A percentile compares a stretch with the other conserved stretches of the same genome.
phyloP scores from a whole-genome alignment of 2,329 filamentous ascomycete genomes.

The Venturiaceae sp. region DNA sequence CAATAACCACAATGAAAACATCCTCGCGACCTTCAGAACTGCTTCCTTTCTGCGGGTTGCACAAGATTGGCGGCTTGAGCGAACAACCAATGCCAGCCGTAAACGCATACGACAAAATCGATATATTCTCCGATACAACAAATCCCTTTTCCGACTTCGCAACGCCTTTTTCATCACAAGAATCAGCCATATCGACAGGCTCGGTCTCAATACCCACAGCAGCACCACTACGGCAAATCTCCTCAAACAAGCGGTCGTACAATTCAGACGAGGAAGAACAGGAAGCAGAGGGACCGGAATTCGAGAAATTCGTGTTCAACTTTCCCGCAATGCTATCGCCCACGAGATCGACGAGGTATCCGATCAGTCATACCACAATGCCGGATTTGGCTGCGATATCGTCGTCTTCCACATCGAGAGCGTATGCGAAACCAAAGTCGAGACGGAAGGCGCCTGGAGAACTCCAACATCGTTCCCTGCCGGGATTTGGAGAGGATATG shows the following conservation, averaged over 20 bases:
- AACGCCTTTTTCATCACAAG: constrained; percentile 20
- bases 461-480: constrained; percentile 24
- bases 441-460: constrained; percentile 17
- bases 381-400: constrained; percentile 5
- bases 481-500: constrained; percentile 19
- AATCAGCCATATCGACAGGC: constrained; percentile 17
- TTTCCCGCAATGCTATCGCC: not conserved
- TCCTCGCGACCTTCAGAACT: constrained; percentile 45
- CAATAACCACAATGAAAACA: not conserved
- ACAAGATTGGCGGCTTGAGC: constrained; percentile 61
- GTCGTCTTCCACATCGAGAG: not conserved
- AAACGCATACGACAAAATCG: constrained; percentile 13
- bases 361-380: constrained; percentile 11
- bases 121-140: constrained; percentile 21
- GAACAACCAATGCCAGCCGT: constrained; percentile 29
- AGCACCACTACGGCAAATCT: constrained; percentile 22
- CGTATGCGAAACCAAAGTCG: constrained; percentile 4
- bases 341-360: constrained; percentile 11
- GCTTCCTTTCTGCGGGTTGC: constrained; percentile 69
- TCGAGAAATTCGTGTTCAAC: constrained; percentile 10
- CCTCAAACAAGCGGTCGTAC: constrained; percentile 30
- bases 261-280: constrained; percentile 28
- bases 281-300: constrained; percentile 25
- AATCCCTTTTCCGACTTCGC: constrained; percentile 19
- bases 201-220: constrained; percentile 12